Conservation (phyloP, 805 yeast genomes). For the Metschnikowia cerradonensis region DNA sequence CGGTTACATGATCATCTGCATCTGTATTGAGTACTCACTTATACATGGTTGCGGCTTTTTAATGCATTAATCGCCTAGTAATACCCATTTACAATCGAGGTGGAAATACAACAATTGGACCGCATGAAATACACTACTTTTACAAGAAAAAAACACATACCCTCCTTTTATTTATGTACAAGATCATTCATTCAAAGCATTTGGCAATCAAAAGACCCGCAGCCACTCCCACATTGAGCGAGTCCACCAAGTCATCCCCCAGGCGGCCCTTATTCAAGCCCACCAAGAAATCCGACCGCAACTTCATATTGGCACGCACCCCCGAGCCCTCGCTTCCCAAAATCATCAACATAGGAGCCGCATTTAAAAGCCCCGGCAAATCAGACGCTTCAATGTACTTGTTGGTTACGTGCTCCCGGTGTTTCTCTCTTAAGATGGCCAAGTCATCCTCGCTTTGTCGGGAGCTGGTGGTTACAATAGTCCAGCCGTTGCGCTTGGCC, state of each 20-base stretch:
- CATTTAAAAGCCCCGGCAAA: conserved; percentile 39
- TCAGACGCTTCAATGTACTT: conserved; percentile 39
- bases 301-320: conserved; percentile 59
- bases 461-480: conserved; percentile 58
- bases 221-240: conserved; percentile 88
- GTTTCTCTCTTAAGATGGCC: conserved; percentile 21
- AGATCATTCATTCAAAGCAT: conserved; percentile 8
- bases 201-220: conserved; percentile 57
- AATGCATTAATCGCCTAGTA: no score
- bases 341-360: conserved; percentile 63
- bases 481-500: conserved; percentile 63
- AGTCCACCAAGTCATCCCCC: conserved; percentile 51
- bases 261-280: conserved; percentile 34
- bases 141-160: no score
- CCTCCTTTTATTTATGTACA: neutral
- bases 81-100: no score
- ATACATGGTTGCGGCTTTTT: neutral
- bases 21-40: neutral
- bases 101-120: no score
- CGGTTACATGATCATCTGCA: no score
- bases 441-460: conserved; percentile 23
- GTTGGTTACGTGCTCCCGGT: conserved; percentile 27
- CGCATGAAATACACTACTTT: no score
- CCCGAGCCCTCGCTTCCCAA: conserved; percentile 88
- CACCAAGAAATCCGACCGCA: conserved; percentile 52